Evolutionary conservation across 306 rosid species (phyloP).

Genomic region (Ochetophila trinervis): DNA sequence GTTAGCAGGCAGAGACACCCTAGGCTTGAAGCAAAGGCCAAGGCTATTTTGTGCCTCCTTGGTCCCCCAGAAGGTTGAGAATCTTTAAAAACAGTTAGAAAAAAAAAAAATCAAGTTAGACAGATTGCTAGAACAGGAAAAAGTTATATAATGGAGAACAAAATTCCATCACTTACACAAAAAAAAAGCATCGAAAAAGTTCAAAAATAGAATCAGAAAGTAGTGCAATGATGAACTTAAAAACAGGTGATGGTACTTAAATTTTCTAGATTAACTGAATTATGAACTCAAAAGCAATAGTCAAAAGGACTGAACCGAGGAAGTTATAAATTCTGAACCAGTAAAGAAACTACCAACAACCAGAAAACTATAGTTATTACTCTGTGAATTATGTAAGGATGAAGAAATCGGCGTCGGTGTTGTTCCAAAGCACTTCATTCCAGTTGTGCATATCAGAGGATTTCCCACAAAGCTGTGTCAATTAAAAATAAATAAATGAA

Average conservation of each 20-base stretch:
- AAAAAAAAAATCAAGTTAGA: conserved; percentile 7
- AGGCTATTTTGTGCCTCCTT: conserved; percentile 65
- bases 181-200: conserved; percentile 6
- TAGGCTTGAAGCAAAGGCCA: conserved; percentile 80
- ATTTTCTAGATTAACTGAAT: conserved; percentile 8
- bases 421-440: conserved; percentile 56
- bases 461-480: conserved; percentile 72
- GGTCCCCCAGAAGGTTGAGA: conserved; percentile 48
- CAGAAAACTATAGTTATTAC: conserved; percentile 50
- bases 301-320: conserved; percentile 21
- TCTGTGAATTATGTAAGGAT: conserved; percentile 45
- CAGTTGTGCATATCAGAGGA: conserved; percentile 64
- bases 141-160: conserved; percentile 8
- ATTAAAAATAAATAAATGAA: conserved; percentile 23
- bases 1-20: conserved; percentile 72
- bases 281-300: conserved; percentile 23
- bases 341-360: conserved; percentile 13
- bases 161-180: not conserved
- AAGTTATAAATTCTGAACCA: conserved; percentile 13
- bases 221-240: not conserved
- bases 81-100: conserved; percentile 34
- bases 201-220: conserved; percentile 1
- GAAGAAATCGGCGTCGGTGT: conserved; percentile 28
- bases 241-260: conserved; percentile 4
- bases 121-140: not conserved